Percentiles rank a stretch among this genome's conserved stretches.
phyloP scores from a whole-genome alignment of 257 asterid species.

The Solanum sejunctum region DNA sequence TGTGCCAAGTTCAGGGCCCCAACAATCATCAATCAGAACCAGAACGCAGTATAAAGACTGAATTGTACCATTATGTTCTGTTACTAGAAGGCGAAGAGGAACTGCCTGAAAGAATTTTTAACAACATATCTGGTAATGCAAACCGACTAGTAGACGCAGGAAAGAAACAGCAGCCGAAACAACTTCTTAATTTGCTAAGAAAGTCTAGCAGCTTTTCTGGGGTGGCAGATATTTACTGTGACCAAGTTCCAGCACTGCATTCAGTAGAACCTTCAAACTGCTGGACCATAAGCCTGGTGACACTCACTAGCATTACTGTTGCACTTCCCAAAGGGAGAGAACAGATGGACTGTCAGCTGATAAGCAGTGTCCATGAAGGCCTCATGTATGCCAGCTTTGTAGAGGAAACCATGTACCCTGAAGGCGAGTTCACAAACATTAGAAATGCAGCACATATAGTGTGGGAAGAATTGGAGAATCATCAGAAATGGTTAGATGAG shows the following conservation, averaged over 20 bases:
- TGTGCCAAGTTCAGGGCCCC: not conserved
- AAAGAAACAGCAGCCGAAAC: slow-evolving; percentile 14
- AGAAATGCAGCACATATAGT: slow-evolving; percentile 1
- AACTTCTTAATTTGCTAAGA: slow-evolving; percentile 16
- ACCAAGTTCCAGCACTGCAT: slow-evolving; percentile 20
- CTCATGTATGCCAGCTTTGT: not conserved
- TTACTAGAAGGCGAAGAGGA: slow-evolving; percentile 35
- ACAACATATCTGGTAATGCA: slow-evolving; percentile 14
- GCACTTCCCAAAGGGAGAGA: not conserved
- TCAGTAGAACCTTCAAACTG: slow-evolving; percentile 28
- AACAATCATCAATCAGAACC: slow-evolving; percentile 3
- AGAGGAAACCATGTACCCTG: not conserved
- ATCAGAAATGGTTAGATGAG: not conserved
- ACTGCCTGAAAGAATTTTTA: slow-evolving; percentile 16
- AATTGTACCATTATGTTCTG: slow-evolving; percentile 22
- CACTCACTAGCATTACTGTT: slow-evolving; percentile 6
- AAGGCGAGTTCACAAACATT: not conserved
- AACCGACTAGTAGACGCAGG: slow-evolving; percentile 18
- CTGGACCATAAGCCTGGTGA: slow-evolving; percentile 38
- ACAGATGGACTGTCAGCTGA: not conserved
- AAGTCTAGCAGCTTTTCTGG: slow-evolving; percentile 13
- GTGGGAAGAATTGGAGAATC: slow-evolving; percentile 11
- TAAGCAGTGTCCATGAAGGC: not conserved
- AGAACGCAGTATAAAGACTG: not conserved
- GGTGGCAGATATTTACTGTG: slow-evolving; percentile 15